These are phyloP conservation scores for Aspergillus latus DNA, from an alignment of 2,329 filamentous ascomycete genomes.

Conservation along the genomic window DNA sequence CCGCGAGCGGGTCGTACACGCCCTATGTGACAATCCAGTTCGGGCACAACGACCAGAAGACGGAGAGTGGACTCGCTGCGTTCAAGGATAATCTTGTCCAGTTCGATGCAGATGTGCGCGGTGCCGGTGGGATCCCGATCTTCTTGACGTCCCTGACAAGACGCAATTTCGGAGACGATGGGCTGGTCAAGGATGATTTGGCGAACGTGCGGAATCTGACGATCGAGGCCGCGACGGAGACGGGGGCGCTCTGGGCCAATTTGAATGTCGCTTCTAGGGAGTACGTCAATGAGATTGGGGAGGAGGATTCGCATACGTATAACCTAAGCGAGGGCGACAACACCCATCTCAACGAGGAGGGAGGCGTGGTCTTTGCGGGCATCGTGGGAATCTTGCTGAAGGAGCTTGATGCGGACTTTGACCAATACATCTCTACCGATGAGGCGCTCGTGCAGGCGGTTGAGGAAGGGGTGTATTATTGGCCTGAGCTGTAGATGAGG, in stretches of 20 bases:
- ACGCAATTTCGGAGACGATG: constrained; percentile 5
- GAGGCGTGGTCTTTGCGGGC: constrained; percentile 15
- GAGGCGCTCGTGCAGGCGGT: constrained; percentile 13
- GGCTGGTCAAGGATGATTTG: constrained; percentile 5
- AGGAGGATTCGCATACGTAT: constrained; percentile 13
- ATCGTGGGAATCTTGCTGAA: constrained; percentile 15
- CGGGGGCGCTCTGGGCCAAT: constrained; percentile 11
- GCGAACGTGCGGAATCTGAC: constrained; percentile 8
- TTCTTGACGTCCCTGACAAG: constrained; percentile 14
- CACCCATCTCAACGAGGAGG: constrained; percentile 14
- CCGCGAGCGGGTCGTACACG: neutral
- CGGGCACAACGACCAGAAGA: constrained; percentile 20
- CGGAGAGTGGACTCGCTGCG: neutral
- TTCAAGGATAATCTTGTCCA: constrained; percentile 12
- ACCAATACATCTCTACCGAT: constrained; percentile 11
- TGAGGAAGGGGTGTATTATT: constrained; percentile 13
- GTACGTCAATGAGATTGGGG: constrained; percentile 15
- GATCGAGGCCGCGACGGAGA: constrained; percentile 13
- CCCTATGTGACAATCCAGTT: constrained; percentile 20
- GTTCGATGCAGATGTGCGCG: constrained; percentile 10
- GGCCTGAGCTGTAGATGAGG: neutral
- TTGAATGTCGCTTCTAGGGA: constrained; percentile 13
- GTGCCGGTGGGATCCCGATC: constrained; percentile 15
- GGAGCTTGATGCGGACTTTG: constrained; percentile 5
- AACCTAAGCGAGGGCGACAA: constrained; percentile 11